These are phyloP conservation scores for Epichloe hybrida DNA, from an alignment of 2,329 filamentous ascomycete species.

Conservation along the genomic window DNA sequence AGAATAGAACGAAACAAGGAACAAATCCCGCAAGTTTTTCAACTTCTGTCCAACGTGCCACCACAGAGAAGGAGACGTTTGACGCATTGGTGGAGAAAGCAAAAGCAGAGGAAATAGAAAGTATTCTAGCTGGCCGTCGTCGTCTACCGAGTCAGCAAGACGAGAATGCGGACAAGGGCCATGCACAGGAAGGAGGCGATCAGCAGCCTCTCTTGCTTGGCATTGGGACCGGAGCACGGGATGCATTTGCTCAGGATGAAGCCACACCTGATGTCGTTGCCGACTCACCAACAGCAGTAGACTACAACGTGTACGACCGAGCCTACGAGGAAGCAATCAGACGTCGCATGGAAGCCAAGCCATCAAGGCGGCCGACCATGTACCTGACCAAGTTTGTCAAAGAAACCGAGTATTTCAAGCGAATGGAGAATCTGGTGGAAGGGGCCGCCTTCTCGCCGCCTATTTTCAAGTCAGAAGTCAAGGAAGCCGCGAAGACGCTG, in stretches of 20 bases:
- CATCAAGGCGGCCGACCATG: constrained; percentile 27
- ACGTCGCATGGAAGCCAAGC: constrained; percentile 46
- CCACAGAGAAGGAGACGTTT: constrained; percentile 3
- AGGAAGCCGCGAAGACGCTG: constrained; percentile 7
- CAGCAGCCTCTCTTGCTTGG: constrained; percentile 55
- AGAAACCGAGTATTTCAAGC: constrained; percentile 27
- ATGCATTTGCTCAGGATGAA: constrained; percentile 29
- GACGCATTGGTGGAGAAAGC: constrained; percentile 20
- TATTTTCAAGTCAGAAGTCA: constrained; percentile 4
- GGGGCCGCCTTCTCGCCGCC: constrained; percentile 12
- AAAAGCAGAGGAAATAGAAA: constrained; percentile 34
- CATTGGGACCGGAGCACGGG: constrained; percentile 53
- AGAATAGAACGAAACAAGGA: constrained; percentile 12
- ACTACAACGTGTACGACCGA: constrained; percentile 77
- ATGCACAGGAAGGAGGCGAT: constrained; percentile 47
- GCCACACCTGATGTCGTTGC: constrained; percentile 45
- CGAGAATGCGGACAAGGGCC: constrained; percentile 26
- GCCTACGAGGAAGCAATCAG: constrained; percentile 71
- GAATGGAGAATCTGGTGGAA: constrained; percentile 24
- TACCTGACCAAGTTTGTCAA: constrained; percentile 37
- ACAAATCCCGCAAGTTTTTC: neutral
- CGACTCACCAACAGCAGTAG: constrained; percentile 72
- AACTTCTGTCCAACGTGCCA: neutral
- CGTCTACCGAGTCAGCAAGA: constrained; percentile 21
- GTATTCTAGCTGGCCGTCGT: constrained; percentile 33